Percentiles rank a stretch among this genome's conserved stretches.
Evolutionary conservation across 2,329 filamentous ascomycete genomes (phyloP).

Genomic region (Dothistroma pini): DNA sequence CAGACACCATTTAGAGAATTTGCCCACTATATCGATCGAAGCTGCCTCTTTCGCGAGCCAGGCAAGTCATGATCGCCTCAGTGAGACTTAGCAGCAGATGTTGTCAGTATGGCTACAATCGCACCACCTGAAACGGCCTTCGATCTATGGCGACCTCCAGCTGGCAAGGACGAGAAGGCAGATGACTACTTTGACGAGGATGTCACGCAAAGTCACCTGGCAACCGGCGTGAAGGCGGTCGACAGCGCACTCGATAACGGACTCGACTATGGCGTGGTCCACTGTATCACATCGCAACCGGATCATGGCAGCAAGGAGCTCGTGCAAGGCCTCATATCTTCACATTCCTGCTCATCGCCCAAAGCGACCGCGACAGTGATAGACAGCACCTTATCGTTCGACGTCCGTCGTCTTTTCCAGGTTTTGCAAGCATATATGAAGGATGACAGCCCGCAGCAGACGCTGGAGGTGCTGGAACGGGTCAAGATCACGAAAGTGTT

Average conservation of each 20-base stretch:
- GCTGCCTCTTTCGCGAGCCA: too few species aligned
- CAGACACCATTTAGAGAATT: background rate
- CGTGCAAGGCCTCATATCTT: constrained; percentile 36
- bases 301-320: constrained; percentile 29
- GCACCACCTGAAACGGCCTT: constrained; percentile 10
- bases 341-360: constrained; percentile 36
- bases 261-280: constrained; percentile 35
- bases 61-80: background rate
- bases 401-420: constrained; percentile 38
- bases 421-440: constrained; percentile 7
- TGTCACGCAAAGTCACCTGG: constrained; percentile 67
- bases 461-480: constrained; percentile 40
- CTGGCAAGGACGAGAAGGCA: constrained; percentile 57
- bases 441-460: constrained; percentile 23
- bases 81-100: background rate
- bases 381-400: constrained; percentile 46
- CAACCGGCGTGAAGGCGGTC: constrained; percentile 24
- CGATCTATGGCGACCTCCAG: constrained; percentile 8
- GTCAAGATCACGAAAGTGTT: constrained; percentile 51
- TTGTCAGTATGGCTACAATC: constrained; percentile 7
- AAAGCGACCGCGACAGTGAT: constrained; percentile 40
- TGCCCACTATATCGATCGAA: too few species aligned
- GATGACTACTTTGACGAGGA: constrained; percentile 53
- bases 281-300: constrained; percentile 36
- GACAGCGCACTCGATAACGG: constrained; percentile 40